Conservation (phyloP, 1,284 basidiomycete genomes). For the Erythrobasidium hasegawianum region DNA sequence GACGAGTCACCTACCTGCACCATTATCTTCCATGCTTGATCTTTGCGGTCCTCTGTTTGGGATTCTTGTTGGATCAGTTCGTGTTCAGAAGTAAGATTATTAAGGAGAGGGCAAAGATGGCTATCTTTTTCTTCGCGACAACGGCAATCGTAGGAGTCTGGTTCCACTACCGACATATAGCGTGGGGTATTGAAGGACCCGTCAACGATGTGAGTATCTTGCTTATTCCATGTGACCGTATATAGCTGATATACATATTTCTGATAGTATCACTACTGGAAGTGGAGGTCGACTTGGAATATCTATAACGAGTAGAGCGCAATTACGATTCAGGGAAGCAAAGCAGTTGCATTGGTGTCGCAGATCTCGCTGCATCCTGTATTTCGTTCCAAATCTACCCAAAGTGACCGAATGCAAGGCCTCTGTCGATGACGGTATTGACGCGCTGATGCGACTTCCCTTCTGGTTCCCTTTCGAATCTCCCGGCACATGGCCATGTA, state of each 20-base stretch:
- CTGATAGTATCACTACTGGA: conserved; percentile 59
- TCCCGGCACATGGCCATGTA: too few relatives aligned
- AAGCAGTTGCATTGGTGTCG: too few relatives aligned
- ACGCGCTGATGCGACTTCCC: too few relatives aligned
- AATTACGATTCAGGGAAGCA: too few relatives aligned
- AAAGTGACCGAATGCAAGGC: too few relatives aligned
- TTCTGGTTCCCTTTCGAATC: too few relatives aligned
- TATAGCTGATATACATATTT: too few relatives aligned
- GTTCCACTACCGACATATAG: conserved; percentile 88
- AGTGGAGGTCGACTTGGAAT: conserved; percentile 59
- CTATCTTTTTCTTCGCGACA: conserved; percentile 64
- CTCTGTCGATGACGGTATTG: too few relatives aligned
- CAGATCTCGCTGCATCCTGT: too few relatives aligned
- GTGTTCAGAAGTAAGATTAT: conserved; percentile 71
- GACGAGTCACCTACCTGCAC: conserved; percentile 58
- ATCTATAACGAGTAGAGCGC: conserved; percentile 31
- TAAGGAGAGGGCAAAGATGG: conserved; percentile 62
- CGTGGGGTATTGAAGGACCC: conserved; percentile 83
- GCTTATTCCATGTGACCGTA: too few relatives aligned
- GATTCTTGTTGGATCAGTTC: conserved; percentile 86
- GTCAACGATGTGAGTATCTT: conserved; percentile 53
- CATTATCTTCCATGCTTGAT: conserved; percentile 79
- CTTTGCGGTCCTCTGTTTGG: conserved; percentile 89
- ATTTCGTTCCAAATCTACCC: too few relatives aligned
- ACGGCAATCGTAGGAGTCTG: conserved; percentile 69